phyloP scores from a whole-genome alignment of 306 rosid genomes.

The Lotus japonicus region DNA sequence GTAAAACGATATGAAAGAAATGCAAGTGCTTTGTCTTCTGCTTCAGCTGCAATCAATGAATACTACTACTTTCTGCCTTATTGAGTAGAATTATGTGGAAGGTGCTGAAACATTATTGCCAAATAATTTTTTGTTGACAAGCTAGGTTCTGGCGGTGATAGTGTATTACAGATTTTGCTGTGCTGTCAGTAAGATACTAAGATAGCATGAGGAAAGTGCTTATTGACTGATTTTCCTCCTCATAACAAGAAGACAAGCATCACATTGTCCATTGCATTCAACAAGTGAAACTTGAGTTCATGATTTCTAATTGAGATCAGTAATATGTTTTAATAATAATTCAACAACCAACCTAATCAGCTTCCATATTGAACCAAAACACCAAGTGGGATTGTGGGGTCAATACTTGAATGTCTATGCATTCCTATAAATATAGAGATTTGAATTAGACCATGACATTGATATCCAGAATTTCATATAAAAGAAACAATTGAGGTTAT shows the following conservation, averaged over 20 bases:
- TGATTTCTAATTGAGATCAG: slow-evolving; percentile 23
- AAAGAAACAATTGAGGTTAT: not conserved
- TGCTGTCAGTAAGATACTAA: slow-evolving; percentile 25
- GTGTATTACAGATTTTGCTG: slow-evolving; percentile 3
- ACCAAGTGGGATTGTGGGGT: slow-evolving; percentile 12
- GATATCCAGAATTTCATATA: not conserved
- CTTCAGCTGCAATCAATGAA: not conserved
- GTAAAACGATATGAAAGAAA: not conserved
- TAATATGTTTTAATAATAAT: slow-evolving; percentile 20
- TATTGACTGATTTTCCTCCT: slow-evolving; percentile 17
- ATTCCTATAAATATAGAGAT: too few relatives aligned
- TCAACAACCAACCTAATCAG: slow-evolving; percentile 20
- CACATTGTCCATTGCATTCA: slow-evolving; percentile 20
- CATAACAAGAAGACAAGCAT: slow-evolving; percentile 14
- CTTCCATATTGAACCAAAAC: not conserved
- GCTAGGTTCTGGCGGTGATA: slow-evolving; percentile 19
- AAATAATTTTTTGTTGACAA: not conserved
- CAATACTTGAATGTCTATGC: not conserved
- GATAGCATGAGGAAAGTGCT: slow-evolving; percentile 18
- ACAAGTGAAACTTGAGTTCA: slow-evolving; percentile 20
- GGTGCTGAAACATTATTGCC: slow-evolving; percentile 22
- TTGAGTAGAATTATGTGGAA: not conserved
- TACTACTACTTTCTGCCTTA: not conserved
- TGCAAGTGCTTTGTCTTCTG: not conserved
- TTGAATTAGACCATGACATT: too few relatives aligned